Percentiles rank a stretch among this genome's conserved stretches.
These are phyloP conservation scores for Kwoniella mangroviensis DNA, from an alignment of 768 basidiomycete species.

Conservation along the genomic window DNA sequence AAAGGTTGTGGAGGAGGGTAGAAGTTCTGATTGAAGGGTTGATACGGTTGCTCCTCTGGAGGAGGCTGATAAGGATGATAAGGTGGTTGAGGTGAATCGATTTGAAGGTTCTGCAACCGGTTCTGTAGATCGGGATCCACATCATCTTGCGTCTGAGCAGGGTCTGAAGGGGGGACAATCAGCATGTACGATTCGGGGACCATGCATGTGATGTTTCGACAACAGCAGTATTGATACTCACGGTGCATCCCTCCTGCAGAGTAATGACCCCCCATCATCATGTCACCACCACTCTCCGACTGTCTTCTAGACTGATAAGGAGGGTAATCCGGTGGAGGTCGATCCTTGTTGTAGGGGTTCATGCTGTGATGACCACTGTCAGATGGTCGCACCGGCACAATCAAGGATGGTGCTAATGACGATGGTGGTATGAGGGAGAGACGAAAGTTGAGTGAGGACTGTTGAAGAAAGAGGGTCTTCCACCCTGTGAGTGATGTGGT, in stretches of 20 bases:
- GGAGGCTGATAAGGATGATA: conserved; percentile 9
- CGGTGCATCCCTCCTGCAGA: neutral
- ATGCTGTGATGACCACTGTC: neutral
- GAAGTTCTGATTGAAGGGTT: conserved; percentile 4
- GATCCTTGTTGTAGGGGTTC: neutral
- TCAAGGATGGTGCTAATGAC: neutral
- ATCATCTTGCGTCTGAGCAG: neutral
- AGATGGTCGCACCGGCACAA: neutral
- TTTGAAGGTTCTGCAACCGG: conserved; percentile 11
- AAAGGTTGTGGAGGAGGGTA: conserved; percentile 5
- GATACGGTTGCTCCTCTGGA: conserved; percentile 13
- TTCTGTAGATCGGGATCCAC: neutral
- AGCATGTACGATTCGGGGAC: neutral
- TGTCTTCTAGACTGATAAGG: neutral
- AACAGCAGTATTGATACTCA: neutral
- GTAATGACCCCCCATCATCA: neutral
- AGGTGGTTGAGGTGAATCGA: conserved; percentile 10
- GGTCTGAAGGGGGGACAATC: neutral
- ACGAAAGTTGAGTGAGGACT: neutral
- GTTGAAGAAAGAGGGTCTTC: neutral
- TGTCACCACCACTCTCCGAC: neutral
- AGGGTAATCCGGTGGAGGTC: neutral
- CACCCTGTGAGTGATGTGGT: neutral
- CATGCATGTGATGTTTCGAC: too few relatives aligned
- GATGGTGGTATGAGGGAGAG: neutral